A percentile compares a stretch with the other conserved stretches of the same genome.
These are phyloP conservation scores for Sporothrix pallida DNA, from an alignment of 2,329 filamentous ascomycete genomes.

Conservation along the genomic window DNA sequence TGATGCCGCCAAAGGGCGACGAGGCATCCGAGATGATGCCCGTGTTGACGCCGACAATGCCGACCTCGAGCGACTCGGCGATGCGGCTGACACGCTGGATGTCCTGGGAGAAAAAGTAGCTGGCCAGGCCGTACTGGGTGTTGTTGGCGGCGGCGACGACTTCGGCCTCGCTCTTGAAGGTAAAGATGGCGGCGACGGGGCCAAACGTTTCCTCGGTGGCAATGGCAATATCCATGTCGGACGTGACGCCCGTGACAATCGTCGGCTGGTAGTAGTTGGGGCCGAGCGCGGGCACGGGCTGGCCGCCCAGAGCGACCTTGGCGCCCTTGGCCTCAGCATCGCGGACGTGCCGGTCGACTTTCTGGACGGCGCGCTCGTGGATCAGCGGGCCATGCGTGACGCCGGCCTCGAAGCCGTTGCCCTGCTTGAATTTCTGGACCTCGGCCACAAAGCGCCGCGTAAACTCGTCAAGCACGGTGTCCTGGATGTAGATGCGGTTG, in stretches of 20 bases:
- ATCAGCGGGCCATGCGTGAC: slow-evolving; percentile 48
- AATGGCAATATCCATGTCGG: slow-evolving; percentile 37
- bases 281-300: slow-evolving; percentile 60
- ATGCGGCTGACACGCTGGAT: slow-evolving; percentile 48
- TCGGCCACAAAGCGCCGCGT: slow-evolving; percentile 53
- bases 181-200: slow-evolving; percentile 36
- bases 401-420: slow-evolving; percentile 40
- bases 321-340: slow-evolving; percentile 40
- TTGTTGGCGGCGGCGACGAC: slow-evolving; percentile 45
- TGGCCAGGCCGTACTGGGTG: slow-evolving; percentile 44
- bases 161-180: slow-evolving; percentile 45
- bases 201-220: slow-evolving; percentile 39
- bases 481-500: slow-evolving; percentile 68
- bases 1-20: slow-evolving; percentile 21
- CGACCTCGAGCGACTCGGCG: slow-evolving; percentile 59
- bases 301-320: slow-evolving; percentile 50
- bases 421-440: slow-evolving; percentile 36
- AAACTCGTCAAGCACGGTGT: slow-evolving; percentile 63
- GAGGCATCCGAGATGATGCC: background rate
- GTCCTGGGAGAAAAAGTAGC: slow-evolving; percentile 42
- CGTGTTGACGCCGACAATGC: slow-evolving; percentile 59
- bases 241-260: slow-evolving; percentile 61
- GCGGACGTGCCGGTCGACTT: slow-evolving; percentile 42
- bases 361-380: slow-evolving; percentile 45
- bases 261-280: slow-evolving; percentile 74